A percentile compares a stretch with the other conserved stretches of the same genome.
These are phyloP conservation scores for Aspergillus thermomutatus DNA, from an alignment of 2,329 filamentous ascomycete genomes.

Conservation along the genomic window DNA sequence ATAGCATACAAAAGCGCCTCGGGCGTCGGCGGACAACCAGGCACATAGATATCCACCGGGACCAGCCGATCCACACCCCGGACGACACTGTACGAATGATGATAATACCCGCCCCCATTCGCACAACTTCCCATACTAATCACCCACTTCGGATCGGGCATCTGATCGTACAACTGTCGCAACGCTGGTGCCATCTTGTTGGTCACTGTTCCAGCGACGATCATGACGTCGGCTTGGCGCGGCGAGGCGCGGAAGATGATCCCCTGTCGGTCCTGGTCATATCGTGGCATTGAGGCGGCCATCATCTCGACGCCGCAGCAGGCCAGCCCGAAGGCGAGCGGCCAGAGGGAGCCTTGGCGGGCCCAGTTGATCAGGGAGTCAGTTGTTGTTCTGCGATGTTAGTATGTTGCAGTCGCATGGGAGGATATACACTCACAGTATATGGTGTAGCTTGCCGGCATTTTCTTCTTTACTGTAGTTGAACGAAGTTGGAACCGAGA, in stretches of 20 bases:
- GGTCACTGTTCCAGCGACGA: constrained; percentile 83
- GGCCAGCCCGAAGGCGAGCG: constrained; percentile 82
- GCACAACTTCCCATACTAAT: constrained; percentile 81
- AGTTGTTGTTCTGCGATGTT: constrained; percentile 1
- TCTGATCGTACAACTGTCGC: constrained; percentile 89
- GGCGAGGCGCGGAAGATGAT: constrained; percentile 91
- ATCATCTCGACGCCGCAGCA: constrained; percentile 94
- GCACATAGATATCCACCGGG: constrained; percentile 76
- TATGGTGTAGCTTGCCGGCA: neutral
- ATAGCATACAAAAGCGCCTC: constrained; percentile 59
- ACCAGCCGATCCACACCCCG: constrained; percentile 73
- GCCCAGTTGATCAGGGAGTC: constrained; percentile 65
- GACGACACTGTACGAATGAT: constrained; percentile 77
- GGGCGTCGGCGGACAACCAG: constrained; percentile 61
- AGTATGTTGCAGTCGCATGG: neutral
- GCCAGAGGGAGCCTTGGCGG: constrained; percentile 80
- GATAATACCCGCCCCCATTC: constrained; percentile 82
- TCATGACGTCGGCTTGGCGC: constrained; percentile 85
- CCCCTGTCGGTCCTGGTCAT: constrained; percentile 82
- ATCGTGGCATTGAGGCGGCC: constrained; percentile 81
- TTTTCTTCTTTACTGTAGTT: neutral
- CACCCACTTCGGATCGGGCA: constrained; percentile 88
- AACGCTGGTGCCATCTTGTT: constrained; percentile 94
- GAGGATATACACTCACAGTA: neutral
- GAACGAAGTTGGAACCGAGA: neutral